Base-by-base conservation (phyloP, 2,329 filamentous ascomycete genomes). In the Aspergillus tanneri region DNA sequence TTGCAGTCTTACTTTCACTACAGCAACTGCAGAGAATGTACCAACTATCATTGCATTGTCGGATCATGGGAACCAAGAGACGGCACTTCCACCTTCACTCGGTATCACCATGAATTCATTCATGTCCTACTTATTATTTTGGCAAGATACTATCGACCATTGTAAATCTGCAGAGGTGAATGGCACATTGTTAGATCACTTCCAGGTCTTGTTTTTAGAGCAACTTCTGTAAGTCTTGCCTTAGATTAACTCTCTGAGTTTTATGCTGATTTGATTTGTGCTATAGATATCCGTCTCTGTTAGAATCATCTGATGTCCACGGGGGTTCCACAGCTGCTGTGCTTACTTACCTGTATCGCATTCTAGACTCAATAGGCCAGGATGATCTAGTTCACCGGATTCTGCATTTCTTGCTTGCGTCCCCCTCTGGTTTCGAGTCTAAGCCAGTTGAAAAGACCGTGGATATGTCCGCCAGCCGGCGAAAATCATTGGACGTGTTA, bases 131-230 rank as follows among this genome's bases (percentile, higher is more conserved):
- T 79, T 99, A 40, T 77, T 95, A 5, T 99, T 99, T 65, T 99
- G 93, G 93, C 93, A 99, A 72, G 93, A 99, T 68, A 91, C 96
- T 25, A 76, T 99, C 52, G 93, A 97, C 67, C 92, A 97, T 70
- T 99, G 93, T 73, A 84, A 85, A 61, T 97, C 92, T 3, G 78
- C 85, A 1, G 92, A 97, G 65, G 90, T 99, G 58, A 93, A 92
- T 66, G 89, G 89, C 57, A 96, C 91, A 1, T 76, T 99, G 42
- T 78, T 99, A 24, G 93, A 99, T 66, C 93, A 99, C 70, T 99
- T 99, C 64, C 91, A 96, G 66, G 87, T 97, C 58, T 83, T 99
- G 25, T 99, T 99, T 67, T 75, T 99, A 43, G 90, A 96, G 69
- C 93, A 99, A 69, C 75, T 99, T 61, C 74, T 99, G 83, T 97